A percentile compares a stretch with the other conserved stretches of the same genome.
Conservation (phyloP, 2,329 filamentous ascomycete species). For the Pseudogymnoascus destructans region DNA sequence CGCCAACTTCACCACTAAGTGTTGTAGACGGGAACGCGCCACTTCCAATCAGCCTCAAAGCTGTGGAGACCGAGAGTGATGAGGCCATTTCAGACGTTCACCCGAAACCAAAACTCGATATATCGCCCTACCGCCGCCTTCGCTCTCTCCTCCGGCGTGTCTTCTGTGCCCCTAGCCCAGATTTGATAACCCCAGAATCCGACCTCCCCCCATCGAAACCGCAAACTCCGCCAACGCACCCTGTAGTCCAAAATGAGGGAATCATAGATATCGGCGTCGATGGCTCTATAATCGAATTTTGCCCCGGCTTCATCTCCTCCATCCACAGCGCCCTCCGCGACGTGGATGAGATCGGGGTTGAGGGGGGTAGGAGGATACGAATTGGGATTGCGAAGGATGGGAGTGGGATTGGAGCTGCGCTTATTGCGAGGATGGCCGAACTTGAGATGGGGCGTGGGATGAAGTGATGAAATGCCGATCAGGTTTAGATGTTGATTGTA, state of each 20-base stretch:
- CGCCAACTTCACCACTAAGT: conserved; percentile 21
- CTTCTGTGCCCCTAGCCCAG: not conserved
- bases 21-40: conserved; percentile 12
- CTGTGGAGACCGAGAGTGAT: not conserved
- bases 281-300: conserved; percentile 88
- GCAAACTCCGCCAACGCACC: not conserved
- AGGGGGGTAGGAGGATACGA: conserved; percentile 72
- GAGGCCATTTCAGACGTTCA: not conserved
- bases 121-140: not conserved
- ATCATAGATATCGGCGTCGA: conserved; percentile 86
- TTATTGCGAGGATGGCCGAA: conserved; percentile 85
- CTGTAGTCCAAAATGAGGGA: conserved; percentile 36
- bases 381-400: conserved; percentile 97
- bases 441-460: conserved; percentile 35
- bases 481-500: not conserved
- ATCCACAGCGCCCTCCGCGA: conserved; percentile 69
- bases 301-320: conserved; percentile 81
- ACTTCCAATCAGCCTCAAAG: conserved; percentile 16
- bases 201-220: not conserved
- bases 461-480: not conserved
- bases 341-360: conserved; percentile 62
- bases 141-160: not conserved
- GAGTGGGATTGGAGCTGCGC: conserved; percentile 82
- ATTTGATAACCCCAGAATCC: not conserved
- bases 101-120: not conserved